Conservation (phyloP, 192 early-diverging fungal species). For the Backusella parvicylindrica region DNA sequence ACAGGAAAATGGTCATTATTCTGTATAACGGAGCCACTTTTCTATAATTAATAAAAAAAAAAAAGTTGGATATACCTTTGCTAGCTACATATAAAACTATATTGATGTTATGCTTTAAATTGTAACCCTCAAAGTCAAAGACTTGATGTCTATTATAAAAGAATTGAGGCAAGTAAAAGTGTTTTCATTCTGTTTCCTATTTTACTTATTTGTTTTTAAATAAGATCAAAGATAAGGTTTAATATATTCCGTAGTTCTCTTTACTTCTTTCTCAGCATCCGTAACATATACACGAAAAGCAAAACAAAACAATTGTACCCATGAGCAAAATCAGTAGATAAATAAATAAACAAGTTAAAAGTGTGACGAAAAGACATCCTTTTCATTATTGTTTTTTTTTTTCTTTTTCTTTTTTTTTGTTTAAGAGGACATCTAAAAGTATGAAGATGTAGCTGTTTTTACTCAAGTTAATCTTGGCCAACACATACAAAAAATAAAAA, state of each 20-base stretch:
- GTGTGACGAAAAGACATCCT: not conserved
- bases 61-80: not conserved
- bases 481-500: too few relatives aligned
- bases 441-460: not conserved
- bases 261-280: not conserved
- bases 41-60: not conserved
- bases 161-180: not conserved
- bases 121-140: not conserved
- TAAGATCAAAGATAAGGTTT: not conserved
- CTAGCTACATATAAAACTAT: not conserved
- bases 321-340: not conserved
- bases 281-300: not conserved
- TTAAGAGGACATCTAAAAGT: not conserved
- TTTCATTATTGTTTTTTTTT: not conserved
- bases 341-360: not conserved
- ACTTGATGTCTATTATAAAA: not conserved
- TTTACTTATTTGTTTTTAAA: not conserved
- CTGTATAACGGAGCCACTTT: too few relatives aligned
- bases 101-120: not conserved
- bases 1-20: not conserved
- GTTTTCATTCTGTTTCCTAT: not conserved
- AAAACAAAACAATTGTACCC: not conserved
- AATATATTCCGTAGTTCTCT: not conserved
- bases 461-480: too few relatives aligned
- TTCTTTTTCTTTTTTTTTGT: not conserved